Evolutionary conservation across 2,329 filamentous ascomycete species (phyloP).

Genomic region (Exutisphaerella laricina): DNA sequence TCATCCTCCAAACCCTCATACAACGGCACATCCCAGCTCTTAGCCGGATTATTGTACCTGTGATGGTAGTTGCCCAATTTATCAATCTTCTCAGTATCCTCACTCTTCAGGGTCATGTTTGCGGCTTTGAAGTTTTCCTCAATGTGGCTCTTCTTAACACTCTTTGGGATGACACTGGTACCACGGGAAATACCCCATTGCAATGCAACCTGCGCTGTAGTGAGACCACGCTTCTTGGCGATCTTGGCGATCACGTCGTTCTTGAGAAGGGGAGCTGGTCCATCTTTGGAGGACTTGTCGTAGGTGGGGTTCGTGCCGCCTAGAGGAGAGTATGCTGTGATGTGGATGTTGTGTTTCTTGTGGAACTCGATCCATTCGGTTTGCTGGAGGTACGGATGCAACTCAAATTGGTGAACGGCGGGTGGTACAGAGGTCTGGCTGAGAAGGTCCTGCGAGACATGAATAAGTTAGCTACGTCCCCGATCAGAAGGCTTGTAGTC

Average conservation of each 20-base stretch:
- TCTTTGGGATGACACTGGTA: constrained; percentile 48
- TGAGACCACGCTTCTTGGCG: constrained; percentile 56
- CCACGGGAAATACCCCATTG: constrained; percentile 52
- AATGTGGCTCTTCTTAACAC: constrained; percentile 38
- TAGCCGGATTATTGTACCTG: constrained; percentile 23
- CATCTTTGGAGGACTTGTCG: constrained; percentile 16
- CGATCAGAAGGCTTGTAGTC: no score
- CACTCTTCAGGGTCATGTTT: constrained; percentile 35
- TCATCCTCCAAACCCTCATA: constrained; percentile 40
- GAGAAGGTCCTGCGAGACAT: no score
- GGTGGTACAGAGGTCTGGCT: constrained; percentile 23
- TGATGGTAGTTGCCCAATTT: constrained; percentile 28
- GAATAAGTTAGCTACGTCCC: no score
- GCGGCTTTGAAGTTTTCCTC: constrained; percentile 30
- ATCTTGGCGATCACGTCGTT: constrained; percentile 60
- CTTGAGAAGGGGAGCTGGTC: constrained; percentile 38
- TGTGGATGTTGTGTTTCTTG: constrained; percentile 23
- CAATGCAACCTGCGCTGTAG: constrained; percentile 52
- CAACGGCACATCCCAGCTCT: constrained; percentile 35
- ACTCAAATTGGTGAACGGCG: constrained; percentile 29
- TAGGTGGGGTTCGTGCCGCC: constrained; percentile 40
- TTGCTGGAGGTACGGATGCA: constrained; percentile 30
- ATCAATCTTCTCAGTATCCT: constrained; percentile 36
- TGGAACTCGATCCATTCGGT: constrained; percentile 22
- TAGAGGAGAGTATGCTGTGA: constrained; percentile 29